Percentiles rank a stretch among this genome's conserved stretches.
phyloP scores from a whole-genome alignment of 2,329 filamentous ascomycete species.

The Acrodontium crateriforme region DNA sequence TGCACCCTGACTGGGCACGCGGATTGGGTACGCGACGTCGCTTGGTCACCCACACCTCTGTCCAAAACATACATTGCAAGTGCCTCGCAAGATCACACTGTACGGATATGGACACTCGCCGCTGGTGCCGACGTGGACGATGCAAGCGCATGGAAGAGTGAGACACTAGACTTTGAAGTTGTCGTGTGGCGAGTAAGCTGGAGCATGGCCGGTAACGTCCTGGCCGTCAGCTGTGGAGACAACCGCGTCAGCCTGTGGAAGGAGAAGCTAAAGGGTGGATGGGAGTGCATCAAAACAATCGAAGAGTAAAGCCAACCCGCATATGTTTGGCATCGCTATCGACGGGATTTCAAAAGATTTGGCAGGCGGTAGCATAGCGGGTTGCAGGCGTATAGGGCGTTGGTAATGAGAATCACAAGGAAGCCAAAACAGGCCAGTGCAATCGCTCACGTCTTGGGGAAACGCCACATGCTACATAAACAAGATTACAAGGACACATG shows the following conservation, averaged over 20 bases:
- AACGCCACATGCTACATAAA: no score
- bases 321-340: no score
- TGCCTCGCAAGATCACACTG: constrained; percentile 91
- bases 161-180: constrained; percentile 74
- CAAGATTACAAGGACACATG: no score
- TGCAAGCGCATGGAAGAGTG: constrained; percentile 64
- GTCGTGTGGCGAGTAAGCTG: constrained; percentile 94
- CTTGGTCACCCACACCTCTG: constrained; percentile 89
- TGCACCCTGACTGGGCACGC: constrained; percentile 64
- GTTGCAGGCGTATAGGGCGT: no score
- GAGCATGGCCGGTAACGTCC: constrained; percentile 91
- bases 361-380: no score
- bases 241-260: constrained; percentile 98
- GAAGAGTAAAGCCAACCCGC: constrained; percentile 47
- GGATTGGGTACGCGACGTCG: constrained; percentile 96
- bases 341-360: no score
- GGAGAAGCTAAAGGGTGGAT: constrained; percentile 90
- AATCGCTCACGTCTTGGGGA: no score
- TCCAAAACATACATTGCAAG: constrained; percentile 95
- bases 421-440: no score
- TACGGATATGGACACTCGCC: constrained; percentile 77
- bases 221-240: constrained; percentile 85
- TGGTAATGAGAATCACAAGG: no score
- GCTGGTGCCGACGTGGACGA: constrained; percentile 25
- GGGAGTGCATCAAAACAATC: constrained; percentile 94